These are phyloP conservation scores for Avena sativa DNA, from an alignment of 176 grass and related monocot species.

Conservation along the genomic window DNA sequence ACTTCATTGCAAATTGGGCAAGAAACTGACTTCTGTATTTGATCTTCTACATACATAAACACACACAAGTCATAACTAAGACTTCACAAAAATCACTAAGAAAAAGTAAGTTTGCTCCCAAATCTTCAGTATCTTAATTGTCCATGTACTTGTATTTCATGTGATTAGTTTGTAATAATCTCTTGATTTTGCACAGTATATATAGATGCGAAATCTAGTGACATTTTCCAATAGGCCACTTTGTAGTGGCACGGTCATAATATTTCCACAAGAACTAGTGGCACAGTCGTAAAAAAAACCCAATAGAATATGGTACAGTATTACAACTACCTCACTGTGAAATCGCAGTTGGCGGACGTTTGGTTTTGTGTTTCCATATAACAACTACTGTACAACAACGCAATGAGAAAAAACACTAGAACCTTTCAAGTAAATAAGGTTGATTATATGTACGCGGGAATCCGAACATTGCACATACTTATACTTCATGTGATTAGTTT, in stretches of 20 bases:
- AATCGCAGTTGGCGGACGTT: neutral
- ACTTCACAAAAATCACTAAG: too few species aligned
- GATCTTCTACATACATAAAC: neutral
- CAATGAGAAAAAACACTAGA: neutral
- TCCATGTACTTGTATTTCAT: too few species aligned
- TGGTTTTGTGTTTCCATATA: neutral
- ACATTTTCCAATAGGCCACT: too few species aligned
- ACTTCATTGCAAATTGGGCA: constrained; percentile 9
- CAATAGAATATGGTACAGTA: neutral
- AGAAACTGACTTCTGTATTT: neutral
- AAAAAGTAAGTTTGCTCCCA: too few species aligned
- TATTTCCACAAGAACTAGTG: too few species aligned
- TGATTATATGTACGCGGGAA: neutral
- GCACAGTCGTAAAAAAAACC: too few species aligned
- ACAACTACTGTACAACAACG: neutral
- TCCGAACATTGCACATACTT: neutral
- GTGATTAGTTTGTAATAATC: neutral
- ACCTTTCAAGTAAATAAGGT: neutral
- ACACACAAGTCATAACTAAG: neutral
- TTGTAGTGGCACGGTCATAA: too few species aligned
- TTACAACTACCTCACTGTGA: neutral
- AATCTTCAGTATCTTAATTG: too few species aligned
- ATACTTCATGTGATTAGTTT: neutral
- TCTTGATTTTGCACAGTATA: neutral
- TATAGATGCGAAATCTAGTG: neutral